Base-by-base conservation (phyloP, 331 rosid species). In the Spiraea crenata region DNA sequence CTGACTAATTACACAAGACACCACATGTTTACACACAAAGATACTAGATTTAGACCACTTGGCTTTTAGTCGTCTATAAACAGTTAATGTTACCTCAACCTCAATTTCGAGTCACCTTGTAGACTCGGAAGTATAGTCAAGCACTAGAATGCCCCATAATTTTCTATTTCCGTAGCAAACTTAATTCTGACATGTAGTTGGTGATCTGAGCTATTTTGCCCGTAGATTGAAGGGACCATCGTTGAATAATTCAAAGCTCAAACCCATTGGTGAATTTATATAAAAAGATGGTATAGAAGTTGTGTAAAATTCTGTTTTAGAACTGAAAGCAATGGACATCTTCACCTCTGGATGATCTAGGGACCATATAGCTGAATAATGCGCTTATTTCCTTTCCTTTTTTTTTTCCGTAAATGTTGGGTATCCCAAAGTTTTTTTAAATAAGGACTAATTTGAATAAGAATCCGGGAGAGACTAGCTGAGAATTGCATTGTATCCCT, bases 221-320 rank as follows among this genome's bases (percentile, higher is more conserved):
- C 44, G 13, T n/a, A 12, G 38, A 16, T 34, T 9, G 0, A 9
- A 49, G 49, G 49, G 37, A 47, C 15, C 42, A 63, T 8, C 42
- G 20, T 46, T 46, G 65, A 74, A 65, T 59, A 73, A 51, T 38
- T 67, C 58, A 49, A 66, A n/a, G 58, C n/a, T 67, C 58, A 35
- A 66, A n/a, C 71, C n/a, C 25, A 45, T 31, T 17, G 46, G 50
- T 47, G 3, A 31, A 31, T 56, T 25, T 12, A 25, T 56, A 13
- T 16, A 35, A 16, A 34, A 10, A 12, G 10, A 57, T 55, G 40
- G 3, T 12, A 25, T 40, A 7, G n/a, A 10, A 59, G 46, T 48
- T 71, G 51, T 55, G 15, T 4, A 14, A 65, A 74, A 41, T 65
- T 38, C 59, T 56, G 46, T n/a, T 60, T 40, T 10, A 25, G 25